Evolutionary conservation across 805 yeast species (phyloP).

Genomic region (Kuraishia cidri): DNA sequence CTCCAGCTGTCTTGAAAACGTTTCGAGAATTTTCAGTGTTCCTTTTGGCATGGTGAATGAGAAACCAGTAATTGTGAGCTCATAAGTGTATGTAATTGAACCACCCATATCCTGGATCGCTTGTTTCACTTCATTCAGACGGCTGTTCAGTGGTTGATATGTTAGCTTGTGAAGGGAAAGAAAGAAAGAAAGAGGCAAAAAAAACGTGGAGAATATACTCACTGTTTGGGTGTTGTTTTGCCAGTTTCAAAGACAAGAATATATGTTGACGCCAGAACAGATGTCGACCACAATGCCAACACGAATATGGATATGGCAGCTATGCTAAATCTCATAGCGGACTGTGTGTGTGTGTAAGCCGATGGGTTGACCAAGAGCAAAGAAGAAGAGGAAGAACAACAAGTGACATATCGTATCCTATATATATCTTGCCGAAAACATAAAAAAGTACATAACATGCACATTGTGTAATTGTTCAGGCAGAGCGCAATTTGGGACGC

Average conservation of each 20-base stretch:
- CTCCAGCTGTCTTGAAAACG: conserved; percentile 1
- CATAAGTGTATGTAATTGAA: conserved; percentile 34
- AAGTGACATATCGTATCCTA: too few species aligned
- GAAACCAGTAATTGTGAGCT: conserved; percentile 37
- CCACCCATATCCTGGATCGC: conserved; percentile 31
- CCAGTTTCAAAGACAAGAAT: conserved; percentile 8
- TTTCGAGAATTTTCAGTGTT: background rate
- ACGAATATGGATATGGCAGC: too few species aligned
- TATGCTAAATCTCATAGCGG: too few species aligned
- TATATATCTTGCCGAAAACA: too few species aligned
- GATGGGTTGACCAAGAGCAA: too few species aligned
- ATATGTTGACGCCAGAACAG: too few species aligned
- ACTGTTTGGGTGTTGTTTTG: conserved; percentile 5
- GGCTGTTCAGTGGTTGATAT: conserved; percentile 5
- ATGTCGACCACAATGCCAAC: too few species aligned
- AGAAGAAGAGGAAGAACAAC: too few species aligned
- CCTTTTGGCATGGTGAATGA: conserved; percentile 26
- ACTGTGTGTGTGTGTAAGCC: too few species aligned
- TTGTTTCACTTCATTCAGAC: conserved; percentile 20
- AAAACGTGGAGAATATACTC: background rate
- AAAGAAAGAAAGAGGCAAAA: background rate
- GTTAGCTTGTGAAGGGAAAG: background rate
- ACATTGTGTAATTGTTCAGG: too few species aligned
- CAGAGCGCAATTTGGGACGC: too few species aligned
- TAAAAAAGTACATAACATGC: too few species aligned